These are phyloP conservation scores for Trichoderma orchidacearum DNA, from an alignment of 495 filamentous ascomycete species.

Conservation along the genomic window DNA sequence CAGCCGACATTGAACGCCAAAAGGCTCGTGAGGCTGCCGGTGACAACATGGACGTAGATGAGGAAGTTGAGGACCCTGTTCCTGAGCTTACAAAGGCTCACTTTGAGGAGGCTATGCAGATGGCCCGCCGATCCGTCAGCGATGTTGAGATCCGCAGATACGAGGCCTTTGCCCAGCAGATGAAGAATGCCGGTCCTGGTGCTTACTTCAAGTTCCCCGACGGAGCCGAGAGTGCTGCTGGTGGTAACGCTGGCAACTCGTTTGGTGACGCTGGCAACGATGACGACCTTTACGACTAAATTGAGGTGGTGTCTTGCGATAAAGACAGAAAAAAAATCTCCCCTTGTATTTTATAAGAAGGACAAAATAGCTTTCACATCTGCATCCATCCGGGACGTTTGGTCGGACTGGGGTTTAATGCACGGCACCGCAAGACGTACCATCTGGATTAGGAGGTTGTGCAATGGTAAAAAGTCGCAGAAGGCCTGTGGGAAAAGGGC, in stretches of 20 bases:
- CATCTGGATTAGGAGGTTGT: background rate
- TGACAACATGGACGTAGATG: conserved; percentile 68
- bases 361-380: background rate
- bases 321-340: background rate
- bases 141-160: conserved; percentile 96
- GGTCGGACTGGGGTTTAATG: background rate
- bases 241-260: conserved; percentile 34
- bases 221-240: conserved; percentile 43
- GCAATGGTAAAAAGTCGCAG: too few relatives aligned
- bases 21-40: conserved; percentile 84
- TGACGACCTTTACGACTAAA: conserved; percentile 66
- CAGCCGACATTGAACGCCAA: conserved; percentile 69
- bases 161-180: conserved; percentile 94
- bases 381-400: background rate
- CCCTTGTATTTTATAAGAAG: conserved; percentile 1
- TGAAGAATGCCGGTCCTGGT: conserved; percentile 94
- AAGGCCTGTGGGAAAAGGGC: background rate
- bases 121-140: conserved; percentile 81
- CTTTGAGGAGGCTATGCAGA: conserved; percentile 97
- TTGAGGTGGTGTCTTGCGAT: background rate
- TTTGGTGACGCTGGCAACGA: conserved; percentile 80
- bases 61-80: conserved; percentile 84
- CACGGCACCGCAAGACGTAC: background rate
- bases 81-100: conserved; percentile 90
- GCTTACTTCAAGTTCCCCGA: conserved; percentile 95